Base-by-base conservation (phyloP, 116 monocot species). In the Iris pallida region DNA sequence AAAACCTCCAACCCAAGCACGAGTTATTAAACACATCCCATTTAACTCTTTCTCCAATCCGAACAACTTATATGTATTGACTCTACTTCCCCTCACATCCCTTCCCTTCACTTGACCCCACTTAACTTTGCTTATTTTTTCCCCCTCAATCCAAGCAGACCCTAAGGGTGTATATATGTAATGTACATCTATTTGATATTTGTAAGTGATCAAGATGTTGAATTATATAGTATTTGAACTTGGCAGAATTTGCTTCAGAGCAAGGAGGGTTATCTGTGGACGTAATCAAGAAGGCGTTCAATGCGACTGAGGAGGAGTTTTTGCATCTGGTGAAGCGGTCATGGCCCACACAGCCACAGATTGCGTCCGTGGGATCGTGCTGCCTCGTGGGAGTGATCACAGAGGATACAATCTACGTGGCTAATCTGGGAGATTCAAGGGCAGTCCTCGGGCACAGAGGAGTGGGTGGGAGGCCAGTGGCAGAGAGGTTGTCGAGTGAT, bases 321-420 rank as follows among this genome's bases (percentile, higher is more conserved):
- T 14, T 78, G 57, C 70, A 69, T 14, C 42, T 78, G 54, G 84
- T 78, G 68, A 57, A 70, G 54, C 40, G 59, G 8, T 75, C 84
- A 16, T 80, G 84, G 67, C 44, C 45, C 16, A 44, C 68, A 30
- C 56, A 16, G 59, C 86, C 86, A 15, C 68, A 79, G 63, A 76
- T 86, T 57, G 79, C 82, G 16, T 81, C 83, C 7, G 79, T 76
- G 42, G 88, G 88, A n/a, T 81, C 84, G 15, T 88, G 88, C 65
- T 84, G 84, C 73, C 81, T 88, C 6, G 68, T 88, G 14, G 88
- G 88, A 12, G 88, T 76, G 20, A 79, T 88, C 58, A 64, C 76
- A 30, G 66, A 63, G 55, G 84, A 74, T 49, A 68, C 40, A 15
- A 64, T 88, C 58, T 88, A 78, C 63, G 81, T 88, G 10, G 88